Evolutionary conservation across 2,329 filamentous ascomycete species (phyloP).

Genomic region (Colletotrichum zoysiae): DNA sequence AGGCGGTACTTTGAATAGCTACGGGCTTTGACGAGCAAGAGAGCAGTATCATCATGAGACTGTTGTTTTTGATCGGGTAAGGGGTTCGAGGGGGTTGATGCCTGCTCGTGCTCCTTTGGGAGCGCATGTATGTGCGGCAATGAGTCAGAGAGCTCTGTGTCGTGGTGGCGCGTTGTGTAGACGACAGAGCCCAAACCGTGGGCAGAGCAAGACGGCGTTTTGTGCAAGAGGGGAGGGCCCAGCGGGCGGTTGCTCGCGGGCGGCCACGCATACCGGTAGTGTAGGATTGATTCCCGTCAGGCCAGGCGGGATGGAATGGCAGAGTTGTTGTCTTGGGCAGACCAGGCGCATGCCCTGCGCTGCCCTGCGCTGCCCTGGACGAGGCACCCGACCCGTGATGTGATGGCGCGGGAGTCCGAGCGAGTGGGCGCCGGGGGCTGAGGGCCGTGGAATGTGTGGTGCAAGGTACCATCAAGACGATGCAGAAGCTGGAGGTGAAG

Average conservation of each 20-base stretch:
- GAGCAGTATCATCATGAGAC: constrained; percentile 32
- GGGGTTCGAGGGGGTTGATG: constrained; percentile 19
- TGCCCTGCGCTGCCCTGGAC: neutral
- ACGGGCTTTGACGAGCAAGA: neutral
- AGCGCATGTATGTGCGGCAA: neutral
- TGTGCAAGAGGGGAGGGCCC: constrained; percentile 5
- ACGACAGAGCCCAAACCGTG: neutral
- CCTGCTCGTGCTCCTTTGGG: constrained; percentile 16
- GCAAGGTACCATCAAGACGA: neutral
- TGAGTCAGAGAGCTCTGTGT: neutral
- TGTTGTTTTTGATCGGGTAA: constrained; percentile 5
- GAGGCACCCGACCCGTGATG: constrained; percentile 6
- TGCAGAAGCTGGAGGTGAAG: neutral
- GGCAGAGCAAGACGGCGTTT: neutral
- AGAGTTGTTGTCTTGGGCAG: constrained; percentile 28
- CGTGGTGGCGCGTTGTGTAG: neutral
- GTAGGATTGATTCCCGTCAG: constrained; percentile 18
- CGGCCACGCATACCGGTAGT: neutral
- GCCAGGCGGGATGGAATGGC: constrained; percentile 23
- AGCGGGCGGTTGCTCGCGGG: constrained; percentile 10
- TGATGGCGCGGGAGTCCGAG: constrained; percentile 29
- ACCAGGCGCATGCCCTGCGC: no score
- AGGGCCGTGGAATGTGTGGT: constrained; percentile 13
- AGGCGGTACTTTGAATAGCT: neutral
- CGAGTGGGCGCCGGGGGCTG: constrained; percentile 15